A percentile compares a stretch with the other conserved stretches of the same genome.
Evolutionary conservation across 2,329 filamentous ascomycete species (phyloP).

Genomic region (Pseudocercospora macadamiae): DNA sequence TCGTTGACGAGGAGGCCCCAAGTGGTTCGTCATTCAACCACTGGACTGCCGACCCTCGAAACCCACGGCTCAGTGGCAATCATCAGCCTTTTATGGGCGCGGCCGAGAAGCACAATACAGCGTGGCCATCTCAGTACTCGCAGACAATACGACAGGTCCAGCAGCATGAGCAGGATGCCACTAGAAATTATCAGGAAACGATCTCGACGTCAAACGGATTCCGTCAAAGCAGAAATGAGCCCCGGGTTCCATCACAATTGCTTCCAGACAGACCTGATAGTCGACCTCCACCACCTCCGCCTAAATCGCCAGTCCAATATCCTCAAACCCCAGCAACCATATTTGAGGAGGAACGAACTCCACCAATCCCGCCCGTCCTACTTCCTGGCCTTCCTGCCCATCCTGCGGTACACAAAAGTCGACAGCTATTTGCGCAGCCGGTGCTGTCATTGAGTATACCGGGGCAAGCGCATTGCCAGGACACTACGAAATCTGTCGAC

Average conservation of each 20-base stretch:
- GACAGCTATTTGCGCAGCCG: not conserved
- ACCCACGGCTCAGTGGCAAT: constrained; percentile 18
- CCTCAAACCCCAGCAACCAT: constrained; percentile 35
- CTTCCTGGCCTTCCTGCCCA: constrained; percentile 22
- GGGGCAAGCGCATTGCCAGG: not conserved
- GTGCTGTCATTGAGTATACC: constrained; percentile 21
- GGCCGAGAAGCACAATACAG: constrained; percentile 24
- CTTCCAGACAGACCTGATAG: constrained; percentile 37
- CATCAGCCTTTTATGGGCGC: constrained; percentile 10
- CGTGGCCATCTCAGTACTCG: constrained; percentile 21
- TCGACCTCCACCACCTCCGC: constrained; percentile 16
- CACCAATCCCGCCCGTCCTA: constrained; percentile 18
- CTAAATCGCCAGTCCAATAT: constrained; percentile 23
- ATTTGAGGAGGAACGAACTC: constrained; percentile 38
- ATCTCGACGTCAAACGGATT: constrained; percentile 25
- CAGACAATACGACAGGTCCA: not conserved
- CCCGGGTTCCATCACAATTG: constrained; percentile 34
- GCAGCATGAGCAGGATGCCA: constrained; percentile 6
- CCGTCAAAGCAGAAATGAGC: constrained; percentile 29
- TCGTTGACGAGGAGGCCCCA: constrained; percentile 37
- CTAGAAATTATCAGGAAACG: not conserved
- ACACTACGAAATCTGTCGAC: constrained; percentile 6
- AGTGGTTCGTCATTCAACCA: constrained; percentile 29
- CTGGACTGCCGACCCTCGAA: constrained; percentile 20
- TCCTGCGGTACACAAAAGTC: constrained; percentile 15